phyloP scores from a whole-genome alignment of 2,329 filamentous ascomycete genomes.

The Pyrenophora seminiperda region DNA sequence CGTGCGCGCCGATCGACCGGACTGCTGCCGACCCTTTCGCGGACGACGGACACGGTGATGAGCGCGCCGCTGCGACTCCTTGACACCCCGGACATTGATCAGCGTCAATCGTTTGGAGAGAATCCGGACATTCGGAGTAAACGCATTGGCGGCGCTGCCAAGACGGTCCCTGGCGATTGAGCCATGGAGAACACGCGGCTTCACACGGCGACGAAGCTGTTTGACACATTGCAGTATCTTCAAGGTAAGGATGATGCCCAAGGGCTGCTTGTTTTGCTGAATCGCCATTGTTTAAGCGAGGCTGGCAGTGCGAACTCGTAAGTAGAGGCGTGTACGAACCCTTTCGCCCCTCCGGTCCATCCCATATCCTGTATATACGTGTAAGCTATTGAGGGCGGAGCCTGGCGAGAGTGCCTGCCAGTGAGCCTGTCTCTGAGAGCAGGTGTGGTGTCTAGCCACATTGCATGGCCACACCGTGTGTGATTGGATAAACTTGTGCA shows the following conservation, averaged over 20 bases:
- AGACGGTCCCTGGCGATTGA: conserved; percentile 27
- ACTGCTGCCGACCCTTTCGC: conserved; percentile 14
- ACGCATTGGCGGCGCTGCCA: conserved; percentile 28
- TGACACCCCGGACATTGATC: conserved; percentile 27
- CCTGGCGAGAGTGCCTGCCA: conserved; percentile 35
- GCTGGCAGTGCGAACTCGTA: conserved; percentile 24
- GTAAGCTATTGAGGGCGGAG: conserved; percentile 26
- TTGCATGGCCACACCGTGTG: conserved; percentile 17
- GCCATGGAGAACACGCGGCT: conserved; percentile 35
- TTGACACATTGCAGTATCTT: conserved; percentile 48
- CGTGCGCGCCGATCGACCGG: conserved; percentile 26
- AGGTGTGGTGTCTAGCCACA: conserved; percentile 23
- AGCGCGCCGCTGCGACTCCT: conserved; percentile 24
- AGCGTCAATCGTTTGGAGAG: conserved; percentile 35
- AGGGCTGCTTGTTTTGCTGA: conserved; percentile 30
- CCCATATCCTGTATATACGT: conserved; percentile 32
- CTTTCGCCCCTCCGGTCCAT: conserved; percentile 16
- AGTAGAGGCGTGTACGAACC: conserved; percentile 27
- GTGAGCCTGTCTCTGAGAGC: conserved; percentile 22
- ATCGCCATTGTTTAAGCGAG: conserved; percentile 40
- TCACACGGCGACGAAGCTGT: conserved; percentile 46
- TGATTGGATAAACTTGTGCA: conserved; percentile 22
- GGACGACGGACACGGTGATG: conserved; percentile 13
- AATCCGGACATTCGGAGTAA: conserved; percentile 34
- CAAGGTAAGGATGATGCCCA: conserved; percentile 45